A percentile compares a stretch with the other conserved stretches of the same genome.
Conservation (phyloP, 202 grass and related monocot genomes). For the Panicum hallii region DNA sequence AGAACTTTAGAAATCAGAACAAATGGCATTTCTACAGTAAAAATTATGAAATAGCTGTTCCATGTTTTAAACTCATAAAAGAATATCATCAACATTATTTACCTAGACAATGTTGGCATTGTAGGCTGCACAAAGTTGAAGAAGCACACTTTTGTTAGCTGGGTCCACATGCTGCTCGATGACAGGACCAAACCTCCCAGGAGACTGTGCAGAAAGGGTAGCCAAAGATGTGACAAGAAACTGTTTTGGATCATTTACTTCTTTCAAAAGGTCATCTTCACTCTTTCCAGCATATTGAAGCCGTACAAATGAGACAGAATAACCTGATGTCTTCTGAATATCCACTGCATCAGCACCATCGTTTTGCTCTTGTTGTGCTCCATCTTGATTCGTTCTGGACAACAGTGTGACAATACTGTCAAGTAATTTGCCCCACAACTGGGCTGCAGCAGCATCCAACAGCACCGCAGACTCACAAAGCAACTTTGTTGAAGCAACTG, state of each 20-base stretch:
- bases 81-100: constrained; percentile 42
- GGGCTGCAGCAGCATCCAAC: constrained; percentile 67
- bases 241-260: constrained; percentile 89
- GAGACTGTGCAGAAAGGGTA: constrained; percentile 69
- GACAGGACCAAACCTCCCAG: constrained; percentile 73
- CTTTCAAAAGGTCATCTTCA: constrained; percentile 91
- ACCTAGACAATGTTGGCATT: constrained; percentile 91
- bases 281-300: constrained; percentile 93
- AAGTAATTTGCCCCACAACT: constrained; percentile 91
- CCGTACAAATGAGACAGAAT: constrained; percentile 86
- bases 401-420: constrained; percentile 72
- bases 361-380: constrained; percentile 69
- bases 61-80: constrained; percentile 26
- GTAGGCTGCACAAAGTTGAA: constrained; percentile 82
- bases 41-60: not conserved
- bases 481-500: constrained; percentile 91
- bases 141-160: constrained; percentile 76
- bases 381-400: constrained; percentile 73
- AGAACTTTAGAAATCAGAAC: not conserved
- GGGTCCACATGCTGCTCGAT: constrained; percentile 85
- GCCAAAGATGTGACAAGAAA: constrained; percentile 81
- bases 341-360: constrained; percentile 57
- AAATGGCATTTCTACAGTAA: not conserved
- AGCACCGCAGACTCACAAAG: constrained; percentile 77
- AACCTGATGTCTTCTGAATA: constrained; percentile 71